Evolutionary conservation across 108 stramenopile species (phyloP).

Genomic region (Pinguiococcus pyrenoidosus): DNA sequence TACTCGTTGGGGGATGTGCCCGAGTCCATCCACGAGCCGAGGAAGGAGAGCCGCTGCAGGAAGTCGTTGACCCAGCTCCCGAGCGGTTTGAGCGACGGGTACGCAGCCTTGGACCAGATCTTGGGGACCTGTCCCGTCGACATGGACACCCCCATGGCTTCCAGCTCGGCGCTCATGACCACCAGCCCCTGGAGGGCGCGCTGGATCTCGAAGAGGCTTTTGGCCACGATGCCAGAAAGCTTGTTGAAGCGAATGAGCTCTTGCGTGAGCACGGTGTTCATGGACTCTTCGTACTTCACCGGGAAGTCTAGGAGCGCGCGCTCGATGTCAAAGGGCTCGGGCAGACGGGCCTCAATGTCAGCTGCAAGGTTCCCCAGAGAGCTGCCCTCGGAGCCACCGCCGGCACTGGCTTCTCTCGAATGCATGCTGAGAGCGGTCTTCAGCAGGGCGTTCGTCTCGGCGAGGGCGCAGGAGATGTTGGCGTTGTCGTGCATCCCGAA

Average conservation of each 20-base stretch:
- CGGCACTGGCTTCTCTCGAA: constrained; percentile 36
- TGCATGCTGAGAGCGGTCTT: constrained; percentile 42
- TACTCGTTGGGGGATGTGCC: constrained; percentile 31
- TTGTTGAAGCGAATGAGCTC: constrained; percentile 49
- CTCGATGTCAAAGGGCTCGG: constrained; percentile 40
- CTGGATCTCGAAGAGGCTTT: constrained; percentile 33
- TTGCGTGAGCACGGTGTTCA: constrained; percentile 54
- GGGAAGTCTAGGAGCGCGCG: constrained; percentile 43
- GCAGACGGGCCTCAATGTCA: constrained; percentile 37
- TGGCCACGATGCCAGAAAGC: constrained; percentile 24
- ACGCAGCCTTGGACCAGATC: constrained; percentile 37
- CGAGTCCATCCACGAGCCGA: constrained; percentile 30
- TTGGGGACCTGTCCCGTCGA: constrained; percentile 29
- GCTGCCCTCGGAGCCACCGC: constrained; percentile 40
- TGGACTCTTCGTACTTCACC: constrained; percentile 45
- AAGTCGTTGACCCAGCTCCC: constrained; percentile 50
- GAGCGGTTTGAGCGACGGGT: constrained; percentile 49
- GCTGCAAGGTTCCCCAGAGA: constrained; percentile 31
- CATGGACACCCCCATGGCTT: constrained; percentile 49
- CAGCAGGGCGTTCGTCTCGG: constrained; percentile 41
- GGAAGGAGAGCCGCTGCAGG: constrained; percentile 28
- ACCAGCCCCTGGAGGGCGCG: constrained; percentile 46
- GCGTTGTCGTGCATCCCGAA: constrained; percentile 57
- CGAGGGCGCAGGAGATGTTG: constrained; percentile 46
- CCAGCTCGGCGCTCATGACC: constrained; percentile 49